Base-by-base conservation (phyloP, 139 green algal species). In the Haematococcus sp. region DNA sequence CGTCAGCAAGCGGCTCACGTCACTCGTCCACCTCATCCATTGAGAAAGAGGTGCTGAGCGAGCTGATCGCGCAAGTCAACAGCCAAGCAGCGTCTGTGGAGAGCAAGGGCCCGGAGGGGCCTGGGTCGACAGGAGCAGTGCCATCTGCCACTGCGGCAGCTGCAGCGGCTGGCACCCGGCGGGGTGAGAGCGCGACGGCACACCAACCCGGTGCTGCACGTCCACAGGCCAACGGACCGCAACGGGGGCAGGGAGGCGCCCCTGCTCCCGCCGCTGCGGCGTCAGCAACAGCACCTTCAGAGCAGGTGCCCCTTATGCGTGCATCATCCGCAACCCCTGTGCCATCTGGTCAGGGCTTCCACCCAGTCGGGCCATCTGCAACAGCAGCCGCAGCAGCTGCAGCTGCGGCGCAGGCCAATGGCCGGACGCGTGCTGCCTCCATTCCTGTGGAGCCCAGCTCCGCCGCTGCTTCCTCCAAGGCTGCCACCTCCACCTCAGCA, bases 231-330 rank as follows among this genome's bases (percentile, higher is more conserved):
- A 49, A 49, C 11, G 40, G 40, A 19, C 40, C 40, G 7, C 40
- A 49, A 11, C 40, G 40, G 40, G 40, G 40, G 40, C 40, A 7
- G 11, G 40, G 7, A 49, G 40, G 40, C 40, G 11, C 40, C 40
- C 7, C 7, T 49, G 40, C 40, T 11, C 40, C n/a, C n/a, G n/a
- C n/a, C n/a, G n/a, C 40, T 49, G 11, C 40, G 7, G 40, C 40
- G 11, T 49, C 40, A 49, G 40, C 40, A 49, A 11, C 66, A 63
- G 66, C 66, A 73, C 23, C n/a, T n/a, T n/a, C 46, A 54, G 40
- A 49, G 35, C 25, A 9, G 5, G 30, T 9, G 5, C 5, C 19
- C 32, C 32, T 46, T 9, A 46, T 27, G 30, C 25, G 30, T 17
- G 61, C 61, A 54, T 33, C 66, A 55, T 60, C 58, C 34, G 40